phyloP scores from a whole-genome alignment of 2,329 filamentous ascomycete species.

The Elsinoe fawcettii region DNA sequence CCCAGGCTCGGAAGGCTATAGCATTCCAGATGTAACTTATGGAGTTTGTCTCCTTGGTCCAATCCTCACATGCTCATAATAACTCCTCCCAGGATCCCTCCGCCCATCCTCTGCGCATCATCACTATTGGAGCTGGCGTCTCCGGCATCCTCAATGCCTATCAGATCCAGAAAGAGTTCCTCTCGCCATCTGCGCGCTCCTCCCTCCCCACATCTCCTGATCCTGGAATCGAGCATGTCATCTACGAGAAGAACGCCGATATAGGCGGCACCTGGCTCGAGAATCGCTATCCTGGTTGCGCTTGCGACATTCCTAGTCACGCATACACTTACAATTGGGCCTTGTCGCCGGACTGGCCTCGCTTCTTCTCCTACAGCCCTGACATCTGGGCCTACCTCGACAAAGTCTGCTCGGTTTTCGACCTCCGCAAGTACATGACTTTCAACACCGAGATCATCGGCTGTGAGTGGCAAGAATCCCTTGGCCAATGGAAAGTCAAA shows the following conservation, averaged over 20 bases:
- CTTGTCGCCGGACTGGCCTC: constrained; percentile 40
- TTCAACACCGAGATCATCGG: constrained; percentile 43
- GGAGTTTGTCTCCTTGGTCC: neutral
- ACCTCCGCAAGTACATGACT: constrained; percentile 45
- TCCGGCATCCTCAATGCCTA: constrained; percentile 43
- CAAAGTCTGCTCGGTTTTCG: constrained; percentile 43
- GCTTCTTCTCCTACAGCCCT: constrained; percentile 39
- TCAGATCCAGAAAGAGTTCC: constrained; percentile 39
- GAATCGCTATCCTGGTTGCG: constrained; percentile 35
- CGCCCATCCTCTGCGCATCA: constrained; percentile 38
- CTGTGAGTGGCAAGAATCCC: constrained; percentile 43
- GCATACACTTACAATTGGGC: constrained; percentile 41
- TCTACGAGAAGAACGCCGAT: constrained; percentile 42
- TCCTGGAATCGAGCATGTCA: constrained; percentile 35
- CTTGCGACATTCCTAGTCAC: constrained; percentile 41
- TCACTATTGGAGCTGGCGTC: constrained; percentile 44
- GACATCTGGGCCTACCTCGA: constrained; percentile 44
- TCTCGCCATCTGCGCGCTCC: neutral
- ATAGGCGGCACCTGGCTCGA: constrained; percentile 42
- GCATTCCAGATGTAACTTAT: constrained; percentile 34
- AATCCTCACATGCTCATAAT: neutral
- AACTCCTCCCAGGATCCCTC: constrained; percentile 26
- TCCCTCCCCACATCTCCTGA: neutral
- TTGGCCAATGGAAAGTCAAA: constrained; percentile 44
- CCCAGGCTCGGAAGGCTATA: constrained; percentile 36